Conservation (phyloP, 1,284 basidiomycete genomes). For the Mycosarcoma mackinlayi region DNA sequence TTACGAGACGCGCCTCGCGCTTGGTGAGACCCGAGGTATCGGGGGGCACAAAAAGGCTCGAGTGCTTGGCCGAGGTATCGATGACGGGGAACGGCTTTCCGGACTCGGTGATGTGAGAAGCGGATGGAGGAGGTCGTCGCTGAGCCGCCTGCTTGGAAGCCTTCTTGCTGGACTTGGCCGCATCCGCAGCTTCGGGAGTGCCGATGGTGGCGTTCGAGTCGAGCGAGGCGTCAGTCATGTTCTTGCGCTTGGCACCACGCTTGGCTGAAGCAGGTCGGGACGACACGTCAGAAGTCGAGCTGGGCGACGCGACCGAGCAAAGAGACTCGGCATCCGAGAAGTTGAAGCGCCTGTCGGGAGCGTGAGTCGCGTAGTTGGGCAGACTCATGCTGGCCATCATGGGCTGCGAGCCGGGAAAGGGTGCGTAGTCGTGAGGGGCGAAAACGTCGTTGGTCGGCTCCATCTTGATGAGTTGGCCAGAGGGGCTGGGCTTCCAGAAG, state of each 20-base stretch:
- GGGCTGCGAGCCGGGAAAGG: conserved; percentile 24
- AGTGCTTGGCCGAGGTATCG: conserved; percentile 67
- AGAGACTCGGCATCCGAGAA: conserved; percentile 38
- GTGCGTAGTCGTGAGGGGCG: conserved; percentile 15
- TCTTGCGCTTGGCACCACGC: conserved; percentile 38
- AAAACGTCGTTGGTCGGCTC: conserved; percentile 29
- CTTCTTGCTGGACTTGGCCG: conserved; percentile 25
- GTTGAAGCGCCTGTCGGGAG: conserved; percentile 30
- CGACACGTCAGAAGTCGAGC: conserved; percentile 31
- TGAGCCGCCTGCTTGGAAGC: conserved; percentile 13
- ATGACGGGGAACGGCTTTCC: conserved; percentile 67
- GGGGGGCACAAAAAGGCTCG: conserved; percentile 77
- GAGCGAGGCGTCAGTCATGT: conserved; percentile 13
- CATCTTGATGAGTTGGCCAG: conserved; percentile 31
- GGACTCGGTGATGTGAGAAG: conserved; percentile 63
- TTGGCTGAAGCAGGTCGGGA: conserved; percentile 24
- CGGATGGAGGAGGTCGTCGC: conserved; percentile 62
- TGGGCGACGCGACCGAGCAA: conserved; percentile 28
- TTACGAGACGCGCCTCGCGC: conserved; percentile 87
- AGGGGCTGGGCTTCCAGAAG: conserved; percentile 27
- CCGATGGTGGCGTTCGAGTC: conserved; percentile 11
- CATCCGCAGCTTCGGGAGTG: conserved; percentile 7
- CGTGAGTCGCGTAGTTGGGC: conserved; percentile 28
- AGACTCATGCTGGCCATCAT: conserved; percentile 41
- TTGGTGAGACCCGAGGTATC: conserved; percentile 88